Percentiles rank a stretch among this genome's conserved stretches.
Evolutionary conservation across 2,329 filamentous ascomycete genomes (phyloP).

Genomic region (Trichophyton verrucosum): DNA sequence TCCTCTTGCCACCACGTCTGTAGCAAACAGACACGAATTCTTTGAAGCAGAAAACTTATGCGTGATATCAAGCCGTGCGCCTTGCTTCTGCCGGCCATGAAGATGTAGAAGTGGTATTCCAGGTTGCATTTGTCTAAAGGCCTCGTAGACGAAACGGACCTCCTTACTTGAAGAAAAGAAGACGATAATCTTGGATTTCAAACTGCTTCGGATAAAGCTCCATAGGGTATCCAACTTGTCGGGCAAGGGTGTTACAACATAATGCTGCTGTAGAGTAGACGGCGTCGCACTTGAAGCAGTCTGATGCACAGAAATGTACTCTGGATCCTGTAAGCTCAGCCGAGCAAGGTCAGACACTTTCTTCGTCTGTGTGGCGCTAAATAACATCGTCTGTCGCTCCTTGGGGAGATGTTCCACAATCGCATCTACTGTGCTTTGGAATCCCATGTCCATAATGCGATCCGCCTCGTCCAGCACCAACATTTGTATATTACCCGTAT

Average conservation of each 20-base stretch:
- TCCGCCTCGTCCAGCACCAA: slow-evolving; percentile 93
- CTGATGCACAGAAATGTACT: slow-evolving; percentile 92
- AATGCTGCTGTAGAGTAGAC: slow-evolving; percentile 74
- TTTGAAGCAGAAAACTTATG: slow-evolving; percentile 69
- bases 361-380: slow-evolving; percentile 92
- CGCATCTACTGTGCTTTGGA: slow-evolving; percentile 79
- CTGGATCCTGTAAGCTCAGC: slow-evolving; percentile 74
- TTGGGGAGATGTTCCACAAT: slow-evolving; percentile 83
- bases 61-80: slow-evolving; percentile 76
- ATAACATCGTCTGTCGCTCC: slow-evolving; percentile 78
- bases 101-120: slow-evolving; percentile 88
- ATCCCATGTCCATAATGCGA: slow-evolving; percentile 95
- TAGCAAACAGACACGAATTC: slow-evolving; percentile 81
- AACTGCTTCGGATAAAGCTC: slow-evolving; percentile 79
- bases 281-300: slow-evolving; percentile 69
- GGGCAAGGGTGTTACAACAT: slow-evolving; percentile 69
- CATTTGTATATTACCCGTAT: slow-evolving; percentile 82
- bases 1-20: slow-evolving; percentile 85
- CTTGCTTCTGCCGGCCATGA: slow-evolving; percentile 86
- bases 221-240: slow-evolving; percentile 88
- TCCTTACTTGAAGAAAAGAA: slow-evolving; percentile 94
- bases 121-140: slow-evolving; percentile 82
- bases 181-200: slow-evolving; percentile 89
- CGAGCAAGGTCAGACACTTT: slow-evolving; percentile 85
- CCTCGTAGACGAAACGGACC: slow-evolving; percentile 89